phyloP scores from a whole-genome alignment of 1,139 yeast species.

The Hemisphaericaspora lyxosophila region DNA sequence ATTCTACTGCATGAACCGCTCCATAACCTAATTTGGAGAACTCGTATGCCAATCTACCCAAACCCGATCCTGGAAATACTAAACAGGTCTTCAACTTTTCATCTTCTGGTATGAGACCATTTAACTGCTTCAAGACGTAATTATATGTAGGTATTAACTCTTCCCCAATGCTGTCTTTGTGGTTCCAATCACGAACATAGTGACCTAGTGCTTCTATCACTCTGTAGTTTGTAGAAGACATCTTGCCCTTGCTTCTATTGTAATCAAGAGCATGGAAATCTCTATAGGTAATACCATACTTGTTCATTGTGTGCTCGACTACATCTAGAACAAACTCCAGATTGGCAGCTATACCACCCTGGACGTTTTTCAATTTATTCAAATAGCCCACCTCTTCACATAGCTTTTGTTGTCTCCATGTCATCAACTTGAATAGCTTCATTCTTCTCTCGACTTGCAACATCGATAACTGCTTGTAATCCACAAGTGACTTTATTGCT shows the following conservation, averaged over 20 bases:
- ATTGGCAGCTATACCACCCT: slow-evolving; percentile 45
- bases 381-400: slow-evolving; percentile 57
- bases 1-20: slow-evolving; percentile 68
- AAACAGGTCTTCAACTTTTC: slow-evolving; percentile 43
- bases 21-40: slow-evolving; percentile 41
- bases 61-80: slow-evolving; percentile 77
- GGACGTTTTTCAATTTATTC: slow-evolving; percentile 49
- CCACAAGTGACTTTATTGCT: slow-evolving; percentile 52
- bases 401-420: slow-evolving; percentile 55
- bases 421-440: slow-evolving; percentile 46
- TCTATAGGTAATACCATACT: slow-evolving; percentile 38
- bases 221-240: slow-evolving; percentile 44
- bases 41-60: slow-evolving; percentile 70
- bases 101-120: slow-evolving; percentile 24
- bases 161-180: slow-evolving; percentile 23
- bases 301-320: slow-evolving; percentile 37
- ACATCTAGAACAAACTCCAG: slow-evolving; percentile 45
- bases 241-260: slow-evolving; percentile 12
- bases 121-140: slow-evolving; percentile 42
- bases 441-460: slow-evolving; percentile 48
- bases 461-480: slow-evolving; percentile 41
- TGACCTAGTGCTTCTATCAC: slow-evolving; percentile 76
- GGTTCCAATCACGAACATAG: slow-evolving; percentile 71
- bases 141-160: slow-evolving; percentile 55
- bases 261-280: slow-evolving; percentile 35